These are phyloP conservation scores for Suhomyces sp. DNA, from an alignment of 805 yeast genomes.

Conservation along the genomic window DNA sequence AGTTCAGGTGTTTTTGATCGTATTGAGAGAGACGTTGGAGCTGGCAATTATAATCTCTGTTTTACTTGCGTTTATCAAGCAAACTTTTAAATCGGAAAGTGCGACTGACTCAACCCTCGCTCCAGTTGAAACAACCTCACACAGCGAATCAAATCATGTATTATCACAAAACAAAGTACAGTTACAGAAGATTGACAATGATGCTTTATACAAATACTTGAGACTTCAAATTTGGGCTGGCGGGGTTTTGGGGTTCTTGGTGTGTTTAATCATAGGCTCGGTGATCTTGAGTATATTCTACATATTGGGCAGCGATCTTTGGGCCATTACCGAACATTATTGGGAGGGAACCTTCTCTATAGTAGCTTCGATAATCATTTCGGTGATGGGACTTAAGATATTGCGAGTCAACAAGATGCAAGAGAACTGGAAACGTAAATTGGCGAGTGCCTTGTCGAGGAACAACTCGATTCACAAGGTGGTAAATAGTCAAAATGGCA, in stretches of 20 bases:
- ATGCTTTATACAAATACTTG: slow-evolving; percentile 17
- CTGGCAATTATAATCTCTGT: slow-evolving; percentile 76
- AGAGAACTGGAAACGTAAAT: slow-evolving; percentile 42
- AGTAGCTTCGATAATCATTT: slow-evolving; percentile 42
- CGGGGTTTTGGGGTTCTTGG: slow-evolving; percentile 37
- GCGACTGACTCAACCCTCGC: neutral
- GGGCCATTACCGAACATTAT: slow-evolving; percentile 46
- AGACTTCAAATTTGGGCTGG: slow-evolving; percentile 44
- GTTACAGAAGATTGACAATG: neutral
- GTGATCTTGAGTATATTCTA: slow-evolving; percentile 39
- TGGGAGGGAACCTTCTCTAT: slow-evolving; percentile 49
- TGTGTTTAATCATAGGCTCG: slow-evolving; percentile 41
- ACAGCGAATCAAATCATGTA: neutral
- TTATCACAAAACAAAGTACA: neutral
- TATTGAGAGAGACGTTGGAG: slow-evolving; percentile 70
- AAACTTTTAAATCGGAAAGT: slow-evolving; percentile 38
- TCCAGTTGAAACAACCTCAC: neutral
- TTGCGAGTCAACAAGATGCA: slow-evolving; percentile 44
- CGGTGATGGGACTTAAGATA: slow-evolving; percentile 46
- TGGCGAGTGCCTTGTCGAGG: slow-evolving; percentile 25
- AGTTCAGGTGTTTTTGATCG: slow-evolving; percentile 70
- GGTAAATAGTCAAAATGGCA: slow-evolving; percentile 6
- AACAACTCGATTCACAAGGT: slow-evolving; percentile 22
- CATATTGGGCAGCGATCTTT: slow-evolving; percentile 40
- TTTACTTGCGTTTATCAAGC: slow-evolving; percentile 65